These are phyloP conservation scores for Talaromyces sp. DNA, from an alignment of 2,329 filamentous ascomycete species.

Conservation along the genomic window DNA sequence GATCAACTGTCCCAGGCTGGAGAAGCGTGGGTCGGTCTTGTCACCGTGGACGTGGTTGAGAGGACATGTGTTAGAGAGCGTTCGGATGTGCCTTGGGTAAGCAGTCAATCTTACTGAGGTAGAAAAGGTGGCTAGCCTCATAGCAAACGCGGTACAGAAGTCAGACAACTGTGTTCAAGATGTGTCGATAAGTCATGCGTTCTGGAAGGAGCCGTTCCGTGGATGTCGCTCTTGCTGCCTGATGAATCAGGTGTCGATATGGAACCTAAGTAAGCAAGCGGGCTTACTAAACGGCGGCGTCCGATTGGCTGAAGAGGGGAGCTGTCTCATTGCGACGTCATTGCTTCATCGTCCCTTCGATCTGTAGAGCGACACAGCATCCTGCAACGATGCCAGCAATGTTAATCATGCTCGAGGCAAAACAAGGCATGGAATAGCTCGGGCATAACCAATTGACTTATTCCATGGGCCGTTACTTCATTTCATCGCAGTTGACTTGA, in stretches of 20 bases:
- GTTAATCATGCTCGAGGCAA: neutral
- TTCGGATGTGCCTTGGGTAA: neutral
- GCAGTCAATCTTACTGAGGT: neutral
- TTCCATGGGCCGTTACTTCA: neutral
- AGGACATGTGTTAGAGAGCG: neutral
- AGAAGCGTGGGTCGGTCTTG: slow-evolving; percentile 47
- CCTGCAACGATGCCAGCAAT: no score
- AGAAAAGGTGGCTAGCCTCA: slow-evolving; percentile 1
- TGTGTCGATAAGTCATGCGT: neutral
- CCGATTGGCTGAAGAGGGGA: neutral
- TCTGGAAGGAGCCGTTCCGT: neutral
- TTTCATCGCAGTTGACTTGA: neutral
- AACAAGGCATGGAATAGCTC: neutral
- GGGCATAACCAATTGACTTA: neutral
- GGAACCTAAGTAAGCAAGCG: no score
- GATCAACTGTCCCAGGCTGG: slow-evolving; percentile 52
- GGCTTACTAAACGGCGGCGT: neutral
- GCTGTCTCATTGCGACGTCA: slow-evolving; percentile 5
- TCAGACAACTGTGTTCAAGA: neutral
- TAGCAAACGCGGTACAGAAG: neutral
- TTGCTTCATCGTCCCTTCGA: neutral
- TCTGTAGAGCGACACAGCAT: neutral
- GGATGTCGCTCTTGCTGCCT: neutral
- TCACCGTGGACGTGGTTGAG: neutral
- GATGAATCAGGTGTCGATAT: neutral